These are phyloP conservation scores for Penicillium crustosum DNA, from an alignment of 2,329 filamentous ascomycete genomes.

Conservation along the genomic window DNA sequence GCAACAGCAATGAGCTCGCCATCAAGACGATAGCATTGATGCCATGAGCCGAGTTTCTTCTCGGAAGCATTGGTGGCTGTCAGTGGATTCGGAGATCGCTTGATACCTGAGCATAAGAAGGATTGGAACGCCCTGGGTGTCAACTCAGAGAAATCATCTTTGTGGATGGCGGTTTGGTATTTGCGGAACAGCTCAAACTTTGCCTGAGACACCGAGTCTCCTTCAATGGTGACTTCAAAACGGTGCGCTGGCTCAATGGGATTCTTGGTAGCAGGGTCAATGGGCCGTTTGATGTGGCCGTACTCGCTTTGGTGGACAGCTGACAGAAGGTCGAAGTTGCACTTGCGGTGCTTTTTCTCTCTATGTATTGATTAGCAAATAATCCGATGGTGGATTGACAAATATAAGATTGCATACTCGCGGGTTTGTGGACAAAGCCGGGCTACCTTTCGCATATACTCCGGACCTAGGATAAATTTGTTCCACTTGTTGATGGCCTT, in stretches of 20 bases:
- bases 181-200: constrained; percentile 51
- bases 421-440: constrained; percentile 46
- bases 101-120: constrained; percentile 50
- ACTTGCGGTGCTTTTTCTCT: constrained; percentile 45
- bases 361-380: constrained; percentile 28
- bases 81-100: constrained; percentile 34
- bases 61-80: constrained; percentile 37
- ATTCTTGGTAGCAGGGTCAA: constrained; percentile 46
- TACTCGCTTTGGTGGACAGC: constrained; percentile 50
- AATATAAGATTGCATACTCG: constrained; percentile 37
- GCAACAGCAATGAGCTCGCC: constrained; percentile 51
- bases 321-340: constrained; percentile 44
- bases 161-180: constrained; percentile 49
- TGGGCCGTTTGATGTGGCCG: constrained; percentile 42
- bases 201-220: constrained; percentile 47
- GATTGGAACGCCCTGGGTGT: constrained; percentile 47
- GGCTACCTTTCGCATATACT: constrained; percentile 48
- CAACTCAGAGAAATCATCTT: constrained; percentile 47
- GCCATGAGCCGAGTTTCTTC: constrained; percentile 50
- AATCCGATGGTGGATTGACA: not conserved
- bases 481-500: constrained; percentile 52
- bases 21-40: constrained; percentile 53
- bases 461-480: constrained; percentile 48
- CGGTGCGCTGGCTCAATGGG: constrained; percentile 50
- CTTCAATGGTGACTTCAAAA: constrained; percentile 51